Base-by-base conservation (phyloP, 2,329 filamentous ascomycete genomes). In the Fusarium sp. region DNA sequence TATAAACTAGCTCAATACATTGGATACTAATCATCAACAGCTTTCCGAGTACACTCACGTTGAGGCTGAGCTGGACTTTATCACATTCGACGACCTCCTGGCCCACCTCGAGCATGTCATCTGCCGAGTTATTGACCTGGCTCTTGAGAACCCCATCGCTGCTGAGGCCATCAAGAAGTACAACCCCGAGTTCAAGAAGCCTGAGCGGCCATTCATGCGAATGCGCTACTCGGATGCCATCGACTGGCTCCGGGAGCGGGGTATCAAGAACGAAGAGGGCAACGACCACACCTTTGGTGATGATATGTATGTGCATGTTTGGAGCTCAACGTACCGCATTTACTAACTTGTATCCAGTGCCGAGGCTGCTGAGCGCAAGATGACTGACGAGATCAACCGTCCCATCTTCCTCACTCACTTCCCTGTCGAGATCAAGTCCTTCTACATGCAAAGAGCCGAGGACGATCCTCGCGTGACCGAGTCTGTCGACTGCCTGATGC, bases 371-470 rank as follows among this genome's bases (percentile, higher is more conserved):
- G 97, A 99, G 89, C 93, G 97, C 79, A 91, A 89, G 82, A 99
- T 99, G 97, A 98, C 96, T 2, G 97, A 99, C 83, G 93, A 93
- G 78, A 97, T 99, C 88, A 97, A 97, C 91, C 88, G 91, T 64
- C 97, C 97, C 72, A 98, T 99, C 84, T 94, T 98, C 87, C 89
- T 98, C 48, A 98, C 96, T 3, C 96, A 98, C 85, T 99, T 99
- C 91, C 97, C 97, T 23, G 92, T 92, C 69, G 95, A 96, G 86
- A 98, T 99, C 89, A 99, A 99, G 89, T 94, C 97, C 2, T 99
- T 99, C 84, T 99, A 99, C 89, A 99, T 99, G 97, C 93, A 95
- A 85, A 95, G 93, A 85, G 97, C 96, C 78, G 87, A 88, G 50
- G 85, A 89, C 34, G 97, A 99, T 81, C 86, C 85, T 34, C 90